phyloP scores from a whole-genome alignment of 2,329 filamentous ascomycete genomes.

The Coniella vitis region DNA sequence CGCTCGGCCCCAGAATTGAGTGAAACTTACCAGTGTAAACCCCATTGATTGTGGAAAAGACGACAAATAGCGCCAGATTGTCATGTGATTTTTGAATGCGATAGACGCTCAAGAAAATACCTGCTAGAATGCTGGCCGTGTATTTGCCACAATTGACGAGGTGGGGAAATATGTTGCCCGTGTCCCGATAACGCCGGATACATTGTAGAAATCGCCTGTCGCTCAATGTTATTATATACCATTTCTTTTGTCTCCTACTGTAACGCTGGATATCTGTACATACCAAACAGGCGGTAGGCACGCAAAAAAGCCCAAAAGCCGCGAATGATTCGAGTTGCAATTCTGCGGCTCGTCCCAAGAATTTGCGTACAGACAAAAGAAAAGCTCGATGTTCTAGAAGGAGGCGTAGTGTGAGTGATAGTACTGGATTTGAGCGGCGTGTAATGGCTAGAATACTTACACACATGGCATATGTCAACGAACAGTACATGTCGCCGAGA shows the following conservation, averaged over 20 bases:
- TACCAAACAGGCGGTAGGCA: conserved; percentile 65
- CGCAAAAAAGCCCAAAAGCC: conserved; percentile 77
- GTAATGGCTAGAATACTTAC: conserved; percentile 43
- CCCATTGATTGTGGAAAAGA: conserved; percentile 73
- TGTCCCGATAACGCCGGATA: conserved; percentile 81
- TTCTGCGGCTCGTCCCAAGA: conserved; percentile 64
- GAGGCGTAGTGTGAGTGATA: neutral
- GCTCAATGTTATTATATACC: neutral
- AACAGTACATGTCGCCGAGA: conserved; percentile 95
- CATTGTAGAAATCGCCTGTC: conserved; percentile 83
- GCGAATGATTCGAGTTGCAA: conserved; percentile 83
- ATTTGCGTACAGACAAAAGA: conserved; percentile 88
- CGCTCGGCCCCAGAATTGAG: too few species aligned
- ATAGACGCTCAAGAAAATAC: conserved; percentile 73
- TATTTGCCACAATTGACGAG: conserved; percentile 92
- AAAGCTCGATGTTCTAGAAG: conserved; percentile 79
- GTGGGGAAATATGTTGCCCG: conserved; percentile 82
- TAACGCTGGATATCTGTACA: neutral
- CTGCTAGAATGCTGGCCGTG: conserved; percentile 71
- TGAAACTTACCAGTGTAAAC: conserved; percentile 67
- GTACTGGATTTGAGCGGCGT: accelerated
- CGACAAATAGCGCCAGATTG: conserved; percentile 66
- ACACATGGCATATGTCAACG: conserved; percentile 80
- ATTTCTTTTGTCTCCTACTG: neutral
- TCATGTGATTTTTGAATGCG: conserved; percentile 57